These are phyloP conservation scores for Somion occarium DNA, from an alignment of 1,284 basidiomycete genomes.

Conservation along the genomic window DNA sequence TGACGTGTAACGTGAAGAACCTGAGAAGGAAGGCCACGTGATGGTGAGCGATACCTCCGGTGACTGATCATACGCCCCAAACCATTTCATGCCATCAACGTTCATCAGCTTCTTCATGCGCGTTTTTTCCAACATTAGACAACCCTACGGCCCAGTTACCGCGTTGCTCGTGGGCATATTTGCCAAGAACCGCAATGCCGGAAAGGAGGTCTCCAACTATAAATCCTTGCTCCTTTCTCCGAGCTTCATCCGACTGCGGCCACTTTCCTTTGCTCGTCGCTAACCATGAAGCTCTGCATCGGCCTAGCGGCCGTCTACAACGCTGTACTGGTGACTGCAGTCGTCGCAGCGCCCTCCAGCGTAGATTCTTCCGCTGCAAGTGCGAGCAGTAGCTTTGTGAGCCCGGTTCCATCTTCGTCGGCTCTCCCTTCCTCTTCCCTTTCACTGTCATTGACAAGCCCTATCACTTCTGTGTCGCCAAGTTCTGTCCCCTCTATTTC, in stretches of 20 bases:
- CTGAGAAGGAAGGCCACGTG: conserved; percentile 2
- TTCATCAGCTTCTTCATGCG: conserved; percentile 10
- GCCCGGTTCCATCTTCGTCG: conserved; percentile 3
- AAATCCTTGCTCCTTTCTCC: not conserved
- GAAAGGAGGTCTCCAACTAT: not conserved
- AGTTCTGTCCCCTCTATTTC: conserved; percentile 4
- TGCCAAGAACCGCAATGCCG: not conserved
- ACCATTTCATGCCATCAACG: not conserved
- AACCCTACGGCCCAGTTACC: not conserved
- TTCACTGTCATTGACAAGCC: conserved; percentile 7
- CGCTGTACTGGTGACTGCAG: conserved; percentile 7
- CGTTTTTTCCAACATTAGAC: conserved; percentile 4
- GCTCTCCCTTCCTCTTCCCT: conserved; percentile 5
- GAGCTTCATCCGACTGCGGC: not conserved
- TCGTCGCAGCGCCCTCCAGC: conserved; percentile 6
- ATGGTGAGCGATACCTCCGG: not conserved
- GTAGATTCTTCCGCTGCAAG: not conserved
- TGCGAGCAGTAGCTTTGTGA: not conserved
- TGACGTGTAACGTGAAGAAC: not conserved
- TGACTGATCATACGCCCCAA: conserved; percentile 8
- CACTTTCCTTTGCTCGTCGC: not conserved
- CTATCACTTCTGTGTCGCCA: conserved; percentile 6
- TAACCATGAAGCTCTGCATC: conserved; percentile 13
- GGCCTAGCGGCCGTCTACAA: conserved; percentile 6
- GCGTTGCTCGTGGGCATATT: not conserved